phyloP scores from a whole-genome alignment of 257 asterid species.

The Plantago elongata region DNA sequence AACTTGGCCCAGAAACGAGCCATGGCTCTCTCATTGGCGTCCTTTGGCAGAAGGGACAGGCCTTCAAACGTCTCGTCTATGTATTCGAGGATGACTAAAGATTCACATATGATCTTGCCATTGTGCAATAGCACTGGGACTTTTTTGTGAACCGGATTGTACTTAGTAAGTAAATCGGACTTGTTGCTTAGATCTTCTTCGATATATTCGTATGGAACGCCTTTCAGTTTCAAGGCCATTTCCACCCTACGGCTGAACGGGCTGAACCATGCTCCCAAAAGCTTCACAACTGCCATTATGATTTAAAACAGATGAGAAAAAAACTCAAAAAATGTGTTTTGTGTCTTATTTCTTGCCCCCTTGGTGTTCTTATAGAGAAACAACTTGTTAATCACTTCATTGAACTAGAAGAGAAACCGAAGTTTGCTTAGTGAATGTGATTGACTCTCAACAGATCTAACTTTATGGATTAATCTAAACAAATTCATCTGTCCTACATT shows the following conservation, averaged over 20 bases:
- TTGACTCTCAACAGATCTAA: too few species aligned
- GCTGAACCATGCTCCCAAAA: constrained; percentile 19
- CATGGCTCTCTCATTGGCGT: constrained; percentile 30
- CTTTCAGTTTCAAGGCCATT: constrained; percentile 35
- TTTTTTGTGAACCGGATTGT: constrained; percentile 28
- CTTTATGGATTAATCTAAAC: too few species aligned
- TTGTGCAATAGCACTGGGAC: constrained; percentile 33
- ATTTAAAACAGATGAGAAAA: neutral
- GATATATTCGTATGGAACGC: constrained; percentile 24
- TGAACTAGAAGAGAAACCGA: too few species aligned
- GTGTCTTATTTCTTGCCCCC: neutral
- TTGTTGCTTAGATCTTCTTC: constrained; percentile 25
- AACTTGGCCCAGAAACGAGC: constrained; percentile 40
- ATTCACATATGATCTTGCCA: constrained; percentile 27
- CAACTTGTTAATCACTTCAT: too few species aligned
- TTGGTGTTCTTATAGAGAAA: neutral
- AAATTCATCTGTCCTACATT: too few species aligned
- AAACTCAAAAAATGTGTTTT: too few species aligned
- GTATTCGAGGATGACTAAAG: constrained; percentile 33
- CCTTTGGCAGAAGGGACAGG: constrained; percentile 24
- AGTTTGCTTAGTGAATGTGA: too few species aligned
- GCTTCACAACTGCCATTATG: constrained; percentile 2
- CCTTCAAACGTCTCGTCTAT: constrained; percentile 36
- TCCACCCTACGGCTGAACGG: constrained; percentile 35
- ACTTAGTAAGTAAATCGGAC: constrained; percentile 23